Conservation (phyloP, 371 early-diverging fungal species). For the Capniomyces stellatus region DNA sequence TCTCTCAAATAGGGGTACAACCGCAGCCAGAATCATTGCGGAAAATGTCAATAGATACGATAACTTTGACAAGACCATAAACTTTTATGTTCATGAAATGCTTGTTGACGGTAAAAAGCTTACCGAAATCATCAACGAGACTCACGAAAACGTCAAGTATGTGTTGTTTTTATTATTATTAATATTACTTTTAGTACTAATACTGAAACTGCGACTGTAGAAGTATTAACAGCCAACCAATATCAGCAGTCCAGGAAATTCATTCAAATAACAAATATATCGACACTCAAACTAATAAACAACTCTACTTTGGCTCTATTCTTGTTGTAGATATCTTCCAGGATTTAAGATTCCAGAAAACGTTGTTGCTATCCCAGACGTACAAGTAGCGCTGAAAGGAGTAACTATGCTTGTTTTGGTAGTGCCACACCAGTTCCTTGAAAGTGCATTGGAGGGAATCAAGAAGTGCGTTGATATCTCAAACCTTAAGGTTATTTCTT, state of each 20-base stretch:
- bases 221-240: no score
- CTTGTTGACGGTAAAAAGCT: slow-evolving; percentile 66
- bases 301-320: background rate
- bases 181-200: no score
- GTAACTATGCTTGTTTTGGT: slow-evolving; percentile 89
- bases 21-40: slow-evolving; percentile 87
- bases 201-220: no score
- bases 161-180: no score
- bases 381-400: slow-evolving; percentile 51
- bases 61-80: slow-evolving; percentile 57
- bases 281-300: background rate
- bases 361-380: slow-evolving; percentile 69
- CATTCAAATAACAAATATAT: no score
- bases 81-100: slow-evolving; percentile 96
- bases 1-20: slow-evolving; percentile 66
- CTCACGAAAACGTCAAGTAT: slow-evolving; percentile 92
- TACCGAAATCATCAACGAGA: slow-evolving; percentile 87
- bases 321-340: slow-evolving; percentile 60
- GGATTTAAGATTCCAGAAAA: slow-evolving; percentile 74
- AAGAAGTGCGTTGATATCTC: slow-evolving; percentile 9
- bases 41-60: slow-evolving; percentile 49
- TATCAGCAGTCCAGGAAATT: no score
- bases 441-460: background rate
- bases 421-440: slow-evolving; percentile 67
- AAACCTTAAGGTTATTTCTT: slow-evolving; percentile 71